Percentiles rank a stretch among this genome's conserved stretches.
These are phyloP conservation scores for Termitomyces eurrhizus DNA, from an alignment of 768 basidiomycete genomes.

Conservation along the genomic window DNA sequence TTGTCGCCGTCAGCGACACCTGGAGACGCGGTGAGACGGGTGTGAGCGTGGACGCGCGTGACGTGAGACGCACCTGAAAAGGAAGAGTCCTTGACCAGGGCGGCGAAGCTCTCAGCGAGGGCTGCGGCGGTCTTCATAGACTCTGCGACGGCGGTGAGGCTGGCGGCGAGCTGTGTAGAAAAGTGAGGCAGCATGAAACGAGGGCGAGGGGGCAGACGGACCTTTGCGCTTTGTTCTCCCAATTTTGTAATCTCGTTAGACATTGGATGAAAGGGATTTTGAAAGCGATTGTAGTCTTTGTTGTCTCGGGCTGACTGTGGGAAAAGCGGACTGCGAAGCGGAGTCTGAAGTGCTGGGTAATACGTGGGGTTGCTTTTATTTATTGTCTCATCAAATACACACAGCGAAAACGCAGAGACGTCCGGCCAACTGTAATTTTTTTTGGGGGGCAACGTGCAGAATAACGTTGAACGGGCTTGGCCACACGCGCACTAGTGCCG, in stretches of 20 bases:
- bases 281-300: conserved; percentile 11
- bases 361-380: not conserved
- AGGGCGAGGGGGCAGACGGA: conserved; percentile 13
- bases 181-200: conserved; percentile 14
- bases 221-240: conserved; percentile 31
- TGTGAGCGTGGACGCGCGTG: conserved; percentile 10
- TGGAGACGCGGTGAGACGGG: conserved; percentile 12
- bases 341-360: conserved; percentile 28
- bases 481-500: conserved; percentile 14
- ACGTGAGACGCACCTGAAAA: conserved; percentile 6
- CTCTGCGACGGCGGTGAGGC: conserved; percentile 54
- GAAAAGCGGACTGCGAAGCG: conserved; percentile 29
- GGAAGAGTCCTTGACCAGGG: conserved; percentile 34
- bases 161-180: conserved; percentile 45
- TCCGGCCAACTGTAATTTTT: conserved; percentile 14
- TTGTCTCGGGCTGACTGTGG: conserved; percentile 30
- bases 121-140: conserved; percentile 60
- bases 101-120: conserved; percentile 57
- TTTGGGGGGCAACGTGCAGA: conserved; percentile 20
- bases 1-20: conserved; percentile 18
- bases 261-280: conserved; percentile 19
- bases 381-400: conserved; percentile 16
- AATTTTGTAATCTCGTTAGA: conserved; percentile 24
- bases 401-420: conserved; percentile 9
- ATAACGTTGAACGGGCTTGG: conserved; percentile 14